phyloP scores from a whole-genome alignment of 2,329 filamentous ascomycete genomes.

The Aspergillus carbonarius region DNA sequence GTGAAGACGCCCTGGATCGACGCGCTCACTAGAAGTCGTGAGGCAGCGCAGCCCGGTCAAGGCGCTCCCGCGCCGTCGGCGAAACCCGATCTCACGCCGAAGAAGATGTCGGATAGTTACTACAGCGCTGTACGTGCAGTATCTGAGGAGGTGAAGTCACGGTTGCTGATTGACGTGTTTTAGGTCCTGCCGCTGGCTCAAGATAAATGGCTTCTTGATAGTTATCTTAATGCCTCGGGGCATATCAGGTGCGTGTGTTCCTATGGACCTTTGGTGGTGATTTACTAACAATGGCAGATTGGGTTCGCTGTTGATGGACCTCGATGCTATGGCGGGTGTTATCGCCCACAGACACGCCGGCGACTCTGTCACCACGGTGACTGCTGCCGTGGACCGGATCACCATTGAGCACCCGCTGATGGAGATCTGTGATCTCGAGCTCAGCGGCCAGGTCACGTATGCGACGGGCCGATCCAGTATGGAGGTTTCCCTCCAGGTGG shows the following conservation, averaged over 20 bases:
- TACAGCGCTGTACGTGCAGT: slow-evolving; percentile 59
- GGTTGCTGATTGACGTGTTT: slow-evolving; percentile 14
- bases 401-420: slow-evolving; percentile 69
- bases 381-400: slow-evolving; percentile 63
- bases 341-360: slow-evolving; percentile 73
- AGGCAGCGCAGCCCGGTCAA: slow-evolving; percentile 35
- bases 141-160: neutral
- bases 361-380: slow-evolving; percentile 63
- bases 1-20: slow-evolving; percentile 69
- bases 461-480: slow-evolving; percentile 71
- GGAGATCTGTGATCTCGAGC: slow-evolving; percentile 75
- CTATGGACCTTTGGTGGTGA: neutral
- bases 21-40: slow-evolving; percentile 57
- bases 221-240: slow-evolving; percentile 73
- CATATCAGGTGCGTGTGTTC: slow-evolving; percentile 59
- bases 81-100: slow-evolving; percentile 61
- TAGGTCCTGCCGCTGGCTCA: slow-evolving; percentile 67
- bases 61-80: slow-evolving; percentile 24
- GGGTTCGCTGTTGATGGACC: slow-evolving; percentile 74
- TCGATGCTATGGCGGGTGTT: slow-evolving; percentile 74
- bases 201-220: slow-evolving; percentile 75
- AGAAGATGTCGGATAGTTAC: slow-evolving; percentile 70
- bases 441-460: slow-evolving; percentile 68
- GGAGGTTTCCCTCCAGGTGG: slow-evolving; percentile 72
- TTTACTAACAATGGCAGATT: slow-evolving; percentile 45